Evolutionary conservation across 345 rosid genomes (phyloP).

Genomic region (Sisymbrium irio): DNA sequence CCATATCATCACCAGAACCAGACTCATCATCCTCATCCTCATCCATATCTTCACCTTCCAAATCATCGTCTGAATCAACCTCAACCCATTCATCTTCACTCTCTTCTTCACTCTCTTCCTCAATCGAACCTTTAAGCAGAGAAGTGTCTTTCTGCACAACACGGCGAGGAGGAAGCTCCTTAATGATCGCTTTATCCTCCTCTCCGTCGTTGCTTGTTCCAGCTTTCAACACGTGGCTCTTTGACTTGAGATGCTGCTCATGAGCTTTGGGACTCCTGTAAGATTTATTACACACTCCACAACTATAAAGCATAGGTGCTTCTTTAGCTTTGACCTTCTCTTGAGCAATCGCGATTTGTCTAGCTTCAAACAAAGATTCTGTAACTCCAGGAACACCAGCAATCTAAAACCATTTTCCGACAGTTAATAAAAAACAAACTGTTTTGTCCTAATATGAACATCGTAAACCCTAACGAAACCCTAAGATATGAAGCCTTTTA

Average conservation of each 20-base stretch:
- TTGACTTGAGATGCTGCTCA: conserved; percentile 79
- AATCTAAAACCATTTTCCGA: conserved; percentile 41
- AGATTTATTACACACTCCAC: conserved; percentile 68
- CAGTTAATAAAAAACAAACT: not conserved
- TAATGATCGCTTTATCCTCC: conserved; percentile 49
- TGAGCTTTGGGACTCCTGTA: conserved; percentile 84
- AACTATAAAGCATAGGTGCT: conserved; percentile 72
- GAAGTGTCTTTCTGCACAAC: conserved; percentile 23
- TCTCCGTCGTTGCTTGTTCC: conserved; percentile 34
- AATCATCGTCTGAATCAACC: conserved; percentile 67
- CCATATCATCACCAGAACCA: conserved; percentile 45
- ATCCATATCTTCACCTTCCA: conserved; percentile 47
- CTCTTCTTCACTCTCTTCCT: conserved; percentile 65
- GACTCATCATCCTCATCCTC: conserved; percentile 33
- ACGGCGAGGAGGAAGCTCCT: conserved; percentile 57
- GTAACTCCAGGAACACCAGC: conserved; percentile 99
- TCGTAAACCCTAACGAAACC: not conserved
- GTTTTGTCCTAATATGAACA: not conserved
- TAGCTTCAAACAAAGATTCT: conserved; percentile 72
- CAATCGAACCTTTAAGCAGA: conserved; percentile 32
- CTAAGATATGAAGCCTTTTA: too few relatives aligned
- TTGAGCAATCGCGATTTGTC: conserved; percentile 64
- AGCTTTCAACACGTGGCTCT: conserved; percentile 55
- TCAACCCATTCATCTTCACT: conserved; percentile 89
- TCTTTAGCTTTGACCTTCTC: conserved; percentile 54